Conservation (phyloP, 1,139 yeast species). For the Waltiozyma sp. region DNA sequence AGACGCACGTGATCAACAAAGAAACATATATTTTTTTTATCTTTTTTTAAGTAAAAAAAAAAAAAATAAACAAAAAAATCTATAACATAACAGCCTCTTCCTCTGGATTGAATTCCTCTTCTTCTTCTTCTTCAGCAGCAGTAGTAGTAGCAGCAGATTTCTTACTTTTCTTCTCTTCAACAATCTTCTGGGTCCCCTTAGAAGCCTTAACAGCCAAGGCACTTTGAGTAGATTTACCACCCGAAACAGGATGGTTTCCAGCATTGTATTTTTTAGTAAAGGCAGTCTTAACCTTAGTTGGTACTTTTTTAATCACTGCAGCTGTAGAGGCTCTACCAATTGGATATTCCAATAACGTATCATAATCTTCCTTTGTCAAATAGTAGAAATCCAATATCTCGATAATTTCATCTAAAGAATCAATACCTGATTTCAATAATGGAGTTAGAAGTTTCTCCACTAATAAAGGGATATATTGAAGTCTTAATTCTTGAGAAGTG, state of each 20-base stretch:
- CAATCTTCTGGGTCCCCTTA: conserved; percentile 40
- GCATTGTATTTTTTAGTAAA: conserved; percentile 80
- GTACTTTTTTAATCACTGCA: conserved; percentile 43
- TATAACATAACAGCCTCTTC: not conserved
- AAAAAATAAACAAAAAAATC: too few relatives aligned
- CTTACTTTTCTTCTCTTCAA: conserved; percentile 43
- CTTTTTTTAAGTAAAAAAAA: too few relatives aligned
- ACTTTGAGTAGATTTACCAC: conserved; percentile 36
- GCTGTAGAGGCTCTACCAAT: conserved; percentile 50
- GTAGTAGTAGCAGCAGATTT: conserved; percentile 9
- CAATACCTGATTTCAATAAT: conserved; percentile 38
- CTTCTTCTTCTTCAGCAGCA: conserved; percentile 3
- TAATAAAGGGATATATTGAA: conserved; percentile 65
- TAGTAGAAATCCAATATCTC: conserved; percentile 71
- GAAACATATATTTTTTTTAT: too few relatives aligned
- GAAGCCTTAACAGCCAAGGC: conserved; percentile 28
- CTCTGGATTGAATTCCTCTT: not conserved
- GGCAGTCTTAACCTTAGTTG: conserved; percentile 67
- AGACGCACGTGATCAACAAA: too few relatives aligned
- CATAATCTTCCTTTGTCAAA: conserved; percentile 88
- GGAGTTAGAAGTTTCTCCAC: conserved; percentile 47
- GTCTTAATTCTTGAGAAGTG: conserved; percentile 61
- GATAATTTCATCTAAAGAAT: conserved; percentile 57
- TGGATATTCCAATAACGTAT: conserved; percentile 68
- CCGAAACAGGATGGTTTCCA: conserved; percentile 73